Base-by-base conservation (phyloP, 192 early-diverging fungal genomes). In the Backusella sp. region DNA sequence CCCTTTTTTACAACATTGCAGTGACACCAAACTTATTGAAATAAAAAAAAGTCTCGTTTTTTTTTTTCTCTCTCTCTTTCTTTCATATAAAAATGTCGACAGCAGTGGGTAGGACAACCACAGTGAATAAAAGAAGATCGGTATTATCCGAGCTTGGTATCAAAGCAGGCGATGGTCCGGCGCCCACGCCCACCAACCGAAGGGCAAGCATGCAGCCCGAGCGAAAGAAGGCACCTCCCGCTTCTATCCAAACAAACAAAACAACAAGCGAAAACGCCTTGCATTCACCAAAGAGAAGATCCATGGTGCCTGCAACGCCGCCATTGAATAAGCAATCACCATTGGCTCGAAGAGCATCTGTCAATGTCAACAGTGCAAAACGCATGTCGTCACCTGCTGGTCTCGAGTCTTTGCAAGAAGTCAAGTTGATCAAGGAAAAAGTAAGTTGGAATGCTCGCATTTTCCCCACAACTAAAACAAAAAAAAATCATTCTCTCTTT, bases 331-430 rank as follows among this genome's bases (percentile, higher is more conserved):
- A 41, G 14, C 26, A 23, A 21, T 71, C 70, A 6, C 70, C 70
- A 30, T 49, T 71, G 19, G 39, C 41, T 46, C 70, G 44, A 15
- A 71, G 70, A 49, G 21, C 70, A 30, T 71, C 70, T 14, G 14
- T 71, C 14, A 36, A 71, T 41, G 70, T 71, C 21, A 44, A 11
- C 15, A 41, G 3, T 19, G 14, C 14, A 17, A 71, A 71, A 71
- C 21, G 70, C 23, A 28, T 46, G 35, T 71, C 70, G 1, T 71
- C 70, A 2, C 70, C 70, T 32, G 21, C 70, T 19, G 70, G 44
- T 17, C 28, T 71, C 14, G 70, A 71, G n/a, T 71, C 70, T 19
- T 49, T 71, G 1, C 6, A 23, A 49, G 70, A 71, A n/a, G 70
- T 71, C 28, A 11, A 71, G 6, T 30, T 28, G 15, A 71, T 71